phyloP scores from a whole-genome alignment of 768 basidiomycete genomes.

The Pulveroboletus sp. region DNA sequence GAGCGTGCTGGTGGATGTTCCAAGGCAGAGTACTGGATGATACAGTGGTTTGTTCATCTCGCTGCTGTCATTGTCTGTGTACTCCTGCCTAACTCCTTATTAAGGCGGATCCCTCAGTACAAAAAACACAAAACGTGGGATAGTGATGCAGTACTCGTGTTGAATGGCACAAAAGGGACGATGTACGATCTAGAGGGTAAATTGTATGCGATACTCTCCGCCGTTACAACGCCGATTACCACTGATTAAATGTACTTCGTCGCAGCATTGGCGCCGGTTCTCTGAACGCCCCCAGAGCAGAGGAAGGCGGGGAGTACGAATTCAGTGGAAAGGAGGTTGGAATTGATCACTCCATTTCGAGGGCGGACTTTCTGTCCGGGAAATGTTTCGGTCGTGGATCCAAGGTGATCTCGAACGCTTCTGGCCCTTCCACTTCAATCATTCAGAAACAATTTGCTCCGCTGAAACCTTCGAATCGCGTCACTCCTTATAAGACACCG shows the following conservation, averaged over 20 bases:
- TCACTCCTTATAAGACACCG: constrained; percentile 21
- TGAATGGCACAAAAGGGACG: constrained; percentile 41
- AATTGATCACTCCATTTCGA: constrained; percentile 54
- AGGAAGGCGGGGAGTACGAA: constrained; percentile 35
- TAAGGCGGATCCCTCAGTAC: constrained; percentile 61
- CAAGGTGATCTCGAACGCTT: constrained; percentile 13
- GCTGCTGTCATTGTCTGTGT: not conserved
- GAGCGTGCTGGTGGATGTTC: constrained; percentile 11
- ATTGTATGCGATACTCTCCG: constrained; percentile 40
- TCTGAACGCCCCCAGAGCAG: constrained; percentile 35
- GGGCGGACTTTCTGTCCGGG: constrained; percentile 58
- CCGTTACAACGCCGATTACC: not conserved
- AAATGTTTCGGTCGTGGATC: constrained; percentile 50
- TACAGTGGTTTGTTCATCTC: constrained; percentile 55
- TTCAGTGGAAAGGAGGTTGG: constrained; percentile 59
- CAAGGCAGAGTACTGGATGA: constrained; percentile 60
- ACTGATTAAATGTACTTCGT: not conserved
- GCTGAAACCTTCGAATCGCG: constrained; percentile 26
- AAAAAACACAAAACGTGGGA: constrained; percentile 93
- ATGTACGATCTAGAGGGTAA: constrained; percentile 63
- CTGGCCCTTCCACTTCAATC: constrained; percentile 24
- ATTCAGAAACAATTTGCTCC: constrained; percentile 30
- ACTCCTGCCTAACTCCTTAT: not conserved
- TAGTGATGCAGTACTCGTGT: constrained; percentile 66
- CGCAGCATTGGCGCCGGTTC: constrained; percentile 53